Conservation (phyloP, 352 stramenopile genomes). For the Phytopythium sindhum region DNA sequence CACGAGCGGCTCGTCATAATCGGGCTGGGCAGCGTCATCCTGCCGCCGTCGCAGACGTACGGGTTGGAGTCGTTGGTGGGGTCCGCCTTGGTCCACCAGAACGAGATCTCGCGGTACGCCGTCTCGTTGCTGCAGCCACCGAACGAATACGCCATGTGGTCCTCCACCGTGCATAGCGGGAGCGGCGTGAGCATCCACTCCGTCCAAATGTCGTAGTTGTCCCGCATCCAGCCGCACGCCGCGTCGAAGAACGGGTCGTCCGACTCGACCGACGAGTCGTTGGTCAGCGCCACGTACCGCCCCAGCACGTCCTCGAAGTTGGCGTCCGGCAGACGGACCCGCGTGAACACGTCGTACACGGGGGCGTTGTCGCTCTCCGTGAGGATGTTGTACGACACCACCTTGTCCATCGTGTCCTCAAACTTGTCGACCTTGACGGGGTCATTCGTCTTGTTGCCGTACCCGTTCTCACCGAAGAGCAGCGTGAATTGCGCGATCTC, state of each 20-base stretch:
- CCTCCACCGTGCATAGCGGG: constrained; percentile 24
- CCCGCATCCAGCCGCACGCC: constrained; percentile 40
- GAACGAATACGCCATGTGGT: constrained; percentile 16
- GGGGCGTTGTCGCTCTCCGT: constrained; percentile 15
- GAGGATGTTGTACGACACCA: constrained; percentile 12
- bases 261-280: background rate
- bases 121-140: constrained; percentile 16
- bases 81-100: constrained; percentile 21
- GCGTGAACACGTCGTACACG: constrained; percentile 20
- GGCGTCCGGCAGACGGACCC: constrained; percentile 6
- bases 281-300: constrained; percentile 26
- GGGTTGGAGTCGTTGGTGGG: constrained; percentile 19
- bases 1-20: constrained; percentile 29
- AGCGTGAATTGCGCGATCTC: constrained; percentile 8
- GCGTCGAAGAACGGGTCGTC: constrained; percentile 21
- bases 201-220: constrained; percentile 33
- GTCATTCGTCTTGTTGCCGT: constrained; percentile 29
- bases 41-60: constrained; percentile 26
- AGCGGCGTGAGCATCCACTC: constrained; percentile 22
- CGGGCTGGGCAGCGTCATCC: constrained; percentile 11
- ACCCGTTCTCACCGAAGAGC: constrained; percentile 38
- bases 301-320: constrained; percentile 25
- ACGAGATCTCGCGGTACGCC: constrained; percentile 16
- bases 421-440: constrained; percentile 25
- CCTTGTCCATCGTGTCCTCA: constrained; percentile 1